Conservation (phyloP, 1,139 yeast species). For the Geotrichum fermentans region DNA sequence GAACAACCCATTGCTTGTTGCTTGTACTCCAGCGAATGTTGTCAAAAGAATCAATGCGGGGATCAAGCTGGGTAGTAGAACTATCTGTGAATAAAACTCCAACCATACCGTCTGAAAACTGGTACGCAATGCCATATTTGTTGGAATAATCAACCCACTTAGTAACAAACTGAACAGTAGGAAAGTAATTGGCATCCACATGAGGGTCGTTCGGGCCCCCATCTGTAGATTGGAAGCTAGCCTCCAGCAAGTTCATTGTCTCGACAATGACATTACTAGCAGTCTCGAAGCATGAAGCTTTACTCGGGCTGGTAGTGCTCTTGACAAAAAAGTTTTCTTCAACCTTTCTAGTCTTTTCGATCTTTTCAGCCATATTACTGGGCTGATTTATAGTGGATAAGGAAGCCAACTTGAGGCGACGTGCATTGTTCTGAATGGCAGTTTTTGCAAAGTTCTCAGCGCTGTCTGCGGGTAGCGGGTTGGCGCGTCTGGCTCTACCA, state of each 20-base stretch:
- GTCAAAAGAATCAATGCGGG: conserved; percentile 16
- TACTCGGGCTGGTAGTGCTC: conserved; percentile 11
- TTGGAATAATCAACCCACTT: conserved; percentile 98
- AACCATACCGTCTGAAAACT: conserved; percentile 80
- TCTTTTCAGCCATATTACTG: background rate
- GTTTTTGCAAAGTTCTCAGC: conserved; percentile 16
- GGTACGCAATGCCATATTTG: conserved; percentile 93
- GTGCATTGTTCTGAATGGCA: conserved; percentile 9
- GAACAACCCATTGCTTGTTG: conserved; percentile 12
- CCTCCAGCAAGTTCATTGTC: conserved; percentile 2
- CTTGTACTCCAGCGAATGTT: conserved; percentile 11
- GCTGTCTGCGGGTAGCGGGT: background rate
- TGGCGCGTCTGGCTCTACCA: conserved; percentile 12
- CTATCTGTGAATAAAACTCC: conserved; percentile 57
- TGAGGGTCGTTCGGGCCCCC: background rate
- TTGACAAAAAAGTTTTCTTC: conserved; percentile 8
- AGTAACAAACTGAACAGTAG: conserved; percentile 51
- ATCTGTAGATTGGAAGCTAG: background rate
- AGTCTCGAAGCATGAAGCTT: conserved; percentile 5
- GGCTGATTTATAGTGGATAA: background rate
- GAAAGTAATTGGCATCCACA: conserved; percentile 10
- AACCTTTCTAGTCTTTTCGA: background rate
- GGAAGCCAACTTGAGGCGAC: conserved; percentile 6
- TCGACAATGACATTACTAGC: conserved; percentile 9
- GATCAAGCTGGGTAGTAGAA: conserved; percentile 25